These are phyloP conservation scores for Exophiala oligosperma DNA, from an alignment of 2,329 filamentous ascomycete species.

Conservation along the genomic window DNA sequence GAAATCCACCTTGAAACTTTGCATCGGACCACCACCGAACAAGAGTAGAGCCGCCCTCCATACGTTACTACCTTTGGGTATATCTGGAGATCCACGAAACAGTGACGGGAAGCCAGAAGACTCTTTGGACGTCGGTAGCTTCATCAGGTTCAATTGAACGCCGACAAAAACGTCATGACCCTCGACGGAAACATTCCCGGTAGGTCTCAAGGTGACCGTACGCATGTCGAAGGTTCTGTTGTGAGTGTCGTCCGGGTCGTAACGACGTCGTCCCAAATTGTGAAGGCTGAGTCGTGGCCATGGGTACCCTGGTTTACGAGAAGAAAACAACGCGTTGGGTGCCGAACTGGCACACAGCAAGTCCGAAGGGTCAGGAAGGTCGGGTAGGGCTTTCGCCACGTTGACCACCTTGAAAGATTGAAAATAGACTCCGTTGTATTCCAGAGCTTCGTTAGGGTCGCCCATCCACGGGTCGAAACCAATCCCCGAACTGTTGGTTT, in stretches of 20 bases:
- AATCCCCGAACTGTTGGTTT: conserved; percentile 7
- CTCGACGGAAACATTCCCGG: background rate
- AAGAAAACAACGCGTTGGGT: conserved; percentile 7
- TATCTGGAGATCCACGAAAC: background rate
- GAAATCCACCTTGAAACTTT: background rate
- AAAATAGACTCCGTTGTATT: conserved; percentile 8
- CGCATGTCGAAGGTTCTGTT: conserved; percentile 8
- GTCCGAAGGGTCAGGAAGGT: conserved; percentile 3
- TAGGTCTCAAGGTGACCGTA: conserved; percentile 2
- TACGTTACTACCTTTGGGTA: background rate
- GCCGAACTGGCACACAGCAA: conserved; percentile 7
- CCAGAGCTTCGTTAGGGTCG: background rate
- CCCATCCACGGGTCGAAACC: conserved; percentile 2
- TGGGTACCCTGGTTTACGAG: background rate
- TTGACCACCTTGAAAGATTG: conserved; percentile 12
- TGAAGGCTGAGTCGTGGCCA: conserved; percentile 9
- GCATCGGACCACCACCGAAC: conserved; percentile 3
- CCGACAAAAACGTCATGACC: background rate
- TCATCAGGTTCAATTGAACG: conserved; percentile 1
- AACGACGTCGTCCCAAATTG: background rate
- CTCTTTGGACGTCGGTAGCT: background rate
- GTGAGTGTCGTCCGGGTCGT: background rate
- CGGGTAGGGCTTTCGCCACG: conserved; percentile 4
- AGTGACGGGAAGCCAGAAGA: background rate
- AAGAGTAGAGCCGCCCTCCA: background rate